Evolutionary conservation across 2,329 filamentous ascomycete species (phyloP).

Genomic region (Phoma sp.): DNA sequence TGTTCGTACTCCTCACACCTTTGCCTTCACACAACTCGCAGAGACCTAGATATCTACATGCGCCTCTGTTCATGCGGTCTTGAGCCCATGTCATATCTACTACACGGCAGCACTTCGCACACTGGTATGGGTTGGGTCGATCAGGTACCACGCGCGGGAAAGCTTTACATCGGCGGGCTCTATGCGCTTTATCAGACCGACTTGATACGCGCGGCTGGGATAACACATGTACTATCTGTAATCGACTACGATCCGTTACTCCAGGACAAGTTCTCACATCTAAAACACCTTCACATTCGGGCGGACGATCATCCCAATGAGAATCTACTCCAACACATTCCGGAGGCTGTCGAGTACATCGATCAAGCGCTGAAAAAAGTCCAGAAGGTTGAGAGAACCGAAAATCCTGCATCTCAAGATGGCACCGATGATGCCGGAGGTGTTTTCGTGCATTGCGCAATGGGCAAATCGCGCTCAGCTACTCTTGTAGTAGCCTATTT

Average conservation of each 20-base stretch:
- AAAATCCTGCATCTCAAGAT: neutral
- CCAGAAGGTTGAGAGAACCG: neutral
- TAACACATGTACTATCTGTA: slow-evolving; percentile 44
- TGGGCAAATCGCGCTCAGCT: slow-evolving; percentile 45
- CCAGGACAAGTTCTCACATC: slow-evolving; percentile 33
- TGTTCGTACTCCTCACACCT: neutral
- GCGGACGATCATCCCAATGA: slow-evolving; percentile 46
- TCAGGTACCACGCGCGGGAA: slow-evolving; percentile 42
- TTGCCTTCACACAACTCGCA: neutral
- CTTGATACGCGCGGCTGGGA: slow-evolving; percentile 39
- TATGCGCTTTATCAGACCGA: slow-evolving; percentile 52
- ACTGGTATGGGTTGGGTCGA: slow-evolving; percentile 51
- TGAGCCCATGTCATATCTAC: slow-evolving; percentile 39
- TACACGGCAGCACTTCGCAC: slow-evolving; percentile 40
- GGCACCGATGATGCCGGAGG: slow-evolving; percentile 9
- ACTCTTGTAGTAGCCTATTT: slow-evolving; percentile 44
- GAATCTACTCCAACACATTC: slow-evolving; percentile 38
- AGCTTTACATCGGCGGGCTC: slow-evolving; percentile 53
- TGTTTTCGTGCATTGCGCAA: slow-evolving; percentile 47
- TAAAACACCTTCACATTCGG: slow-evolving; percentile 41
- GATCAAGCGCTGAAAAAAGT: slow-evolving; percentile 26
- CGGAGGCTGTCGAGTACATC: slow-evolving; percentile 31
- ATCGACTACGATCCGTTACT: slow-evolving; percentile 44
- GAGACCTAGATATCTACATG: too few relatives aligned
- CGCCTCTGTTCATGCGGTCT: too few relatives aligned